These are phyloP conservation scores for Podila clonocystis DNA, from an alignment of 192 early-diverging fungal genomes.

Conservation along the genomic window DNA sequence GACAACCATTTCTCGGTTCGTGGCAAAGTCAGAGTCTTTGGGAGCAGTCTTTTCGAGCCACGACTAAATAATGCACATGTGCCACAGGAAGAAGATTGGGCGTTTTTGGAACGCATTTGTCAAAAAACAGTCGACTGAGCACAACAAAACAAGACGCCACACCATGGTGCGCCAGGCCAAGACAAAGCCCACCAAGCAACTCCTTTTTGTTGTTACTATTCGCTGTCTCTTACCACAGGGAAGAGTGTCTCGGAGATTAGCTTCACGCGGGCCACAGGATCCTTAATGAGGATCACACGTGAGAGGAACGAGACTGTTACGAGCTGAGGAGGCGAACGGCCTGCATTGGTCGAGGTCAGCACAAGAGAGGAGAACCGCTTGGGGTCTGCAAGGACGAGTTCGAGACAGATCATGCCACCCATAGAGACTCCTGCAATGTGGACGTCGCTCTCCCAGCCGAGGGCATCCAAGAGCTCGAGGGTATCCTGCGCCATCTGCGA, in stretches of 20 bases:
- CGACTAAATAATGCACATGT: slow-evolving; percentile 15
- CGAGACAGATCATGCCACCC: slow-evolving; percentile 89
- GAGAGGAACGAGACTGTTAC: slow-evolving; percentile 45
- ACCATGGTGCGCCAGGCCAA: slow-evolving; percentile 2
- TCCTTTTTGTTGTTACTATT: background rate
- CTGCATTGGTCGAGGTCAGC: slow-evolving; percentile 69
- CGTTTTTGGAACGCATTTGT: background rate
- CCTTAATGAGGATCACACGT: slow-evolving; percentile 29
- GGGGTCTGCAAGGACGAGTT: slow-evolving; percentile 69
- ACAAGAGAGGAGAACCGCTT: slow-evolving; percentile 66
- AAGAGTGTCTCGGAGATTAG: slow-evolving; percentile 37
- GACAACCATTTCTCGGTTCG: slow-evolving; percentile 22
- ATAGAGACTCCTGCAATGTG: slow-evolving; percentile 87
- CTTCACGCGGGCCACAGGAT: slow-evolving; percentile 24
- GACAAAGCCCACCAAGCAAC: background rate
- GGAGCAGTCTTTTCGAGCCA: slow-evolving; percentile 29
- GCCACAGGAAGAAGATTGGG: background rate
- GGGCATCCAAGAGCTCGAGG: slow-evolving; percentile 69
- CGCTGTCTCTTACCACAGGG: slow-evolving; percentile 18
- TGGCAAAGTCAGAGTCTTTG: slow-evolving; percentile 17
- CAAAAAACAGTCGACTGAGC: too few relatives aligned
- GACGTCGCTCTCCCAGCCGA: slow-evolving; percentile 76
- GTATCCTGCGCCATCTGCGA: slow-evolving; percentile 85
- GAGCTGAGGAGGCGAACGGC: slow-evolving; percentile 48
- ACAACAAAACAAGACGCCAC: background rate